These are phyloP conservation scores for Starmerella powellii DNA, from an alignment of 805 yeast species.

Conservation along the genomic window DNA sequence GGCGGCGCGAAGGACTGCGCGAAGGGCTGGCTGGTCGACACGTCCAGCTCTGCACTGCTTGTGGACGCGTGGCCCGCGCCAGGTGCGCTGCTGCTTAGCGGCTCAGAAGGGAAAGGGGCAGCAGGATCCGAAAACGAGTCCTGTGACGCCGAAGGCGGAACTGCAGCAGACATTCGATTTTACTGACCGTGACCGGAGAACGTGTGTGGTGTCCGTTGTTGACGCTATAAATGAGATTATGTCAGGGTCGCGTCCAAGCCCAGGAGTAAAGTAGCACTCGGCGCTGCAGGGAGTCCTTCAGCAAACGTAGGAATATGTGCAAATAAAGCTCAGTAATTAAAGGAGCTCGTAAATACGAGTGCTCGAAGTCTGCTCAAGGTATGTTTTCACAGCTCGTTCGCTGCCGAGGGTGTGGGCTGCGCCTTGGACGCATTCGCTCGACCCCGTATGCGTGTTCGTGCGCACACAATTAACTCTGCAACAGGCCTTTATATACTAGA, in stretches of 20 bases:
- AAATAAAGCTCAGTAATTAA: too few relatives aligned
- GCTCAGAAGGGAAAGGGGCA: background rate
- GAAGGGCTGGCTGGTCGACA: slow-evolving; percentile 5
- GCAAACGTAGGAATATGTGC: too few relatives aligned
- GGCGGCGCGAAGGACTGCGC: background rate
- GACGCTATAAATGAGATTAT: background rate
- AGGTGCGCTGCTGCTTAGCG: background rate
- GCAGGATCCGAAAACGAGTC: slow-evolving; percentile 6
- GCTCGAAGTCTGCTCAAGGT: too few relatives aligned
- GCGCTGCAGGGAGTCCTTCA: too few relatives aligned
- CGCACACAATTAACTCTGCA: too few relatives aligned
- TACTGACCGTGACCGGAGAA: background rate
- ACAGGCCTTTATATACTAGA: too few relatives aligned
- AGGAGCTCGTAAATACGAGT: too few relatives aligned
- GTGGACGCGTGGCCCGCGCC: slow-evolving; percentile 53
- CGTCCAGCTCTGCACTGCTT: slow-evolving; percentile 94
- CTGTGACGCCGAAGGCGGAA: slow-evolving; percentile 2
- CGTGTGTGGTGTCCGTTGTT: background rate
- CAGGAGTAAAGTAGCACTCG: too few relatives aligned
- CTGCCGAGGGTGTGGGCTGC: too few relatives aligned
- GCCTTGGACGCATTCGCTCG: too few relatives aligned
- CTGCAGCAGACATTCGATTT: background rate
- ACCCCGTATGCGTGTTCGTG: too few relatives aligned
- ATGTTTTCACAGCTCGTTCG: too few relatives aligned
- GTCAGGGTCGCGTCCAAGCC: slow-evolving; percentile 1